These are phyloP conservation scores for Lichenothelia convexa DNA, from an alignment of 495 filamentous ascomycete species.

Conservation along the genomic window DNA sequence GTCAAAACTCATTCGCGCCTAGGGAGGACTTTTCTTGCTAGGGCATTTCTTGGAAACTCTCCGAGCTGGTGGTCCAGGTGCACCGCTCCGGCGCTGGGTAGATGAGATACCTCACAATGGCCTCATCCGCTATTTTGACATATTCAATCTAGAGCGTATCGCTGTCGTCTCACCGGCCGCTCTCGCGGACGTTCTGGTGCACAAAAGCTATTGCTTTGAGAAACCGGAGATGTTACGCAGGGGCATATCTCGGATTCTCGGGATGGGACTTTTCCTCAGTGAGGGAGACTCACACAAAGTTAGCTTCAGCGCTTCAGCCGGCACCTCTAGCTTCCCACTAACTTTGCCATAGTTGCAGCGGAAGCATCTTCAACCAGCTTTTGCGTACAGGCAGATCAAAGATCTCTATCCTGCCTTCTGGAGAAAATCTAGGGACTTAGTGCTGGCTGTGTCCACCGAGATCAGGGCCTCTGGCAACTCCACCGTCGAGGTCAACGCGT, in stretches of 20 bases:
- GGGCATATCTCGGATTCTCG: slow-evolving; percentile 3
- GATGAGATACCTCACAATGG: slow-evolving; percentile 7
- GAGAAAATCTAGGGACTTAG: slow-evolving; percentile 3
- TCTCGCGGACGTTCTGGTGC: slow-evolving; percentile 2
- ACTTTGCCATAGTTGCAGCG: too few species aligned
- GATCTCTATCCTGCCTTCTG: slow-evolving; percentile 6
- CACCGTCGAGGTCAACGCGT: slow-evolving; percentile 1
- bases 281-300: slow-evolving; percentile 6
- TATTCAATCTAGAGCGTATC: slow-evolving; percentile 1
- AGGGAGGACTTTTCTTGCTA: too few species aligned
- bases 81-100: slow-evolving; percentile 3
- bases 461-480: neutral
- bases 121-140: slow-evolving; percentile 3
- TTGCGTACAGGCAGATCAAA: slow-evolving; percentile 5
- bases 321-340: too few species aligned
- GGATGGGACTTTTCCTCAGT: slow-evolving; percentile 3
- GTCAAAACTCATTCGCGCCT: neutral
- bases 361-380: slow-evolving; percentile 1
- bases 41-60: too few species aligned
- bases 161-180: slow-evolving; percentile 1
- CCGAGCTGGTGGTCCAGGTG: too few species aligned
- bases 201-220: slow-evolving; percentile 3
- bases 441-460: neutral
- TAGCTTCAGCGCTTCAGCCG: too few species aligned
- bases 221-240: slow-evolving; percentile 1